phyloP scores from a whole-genome alignment of 257 asterid genomes.

The Capsicum pubescens region DNA sequence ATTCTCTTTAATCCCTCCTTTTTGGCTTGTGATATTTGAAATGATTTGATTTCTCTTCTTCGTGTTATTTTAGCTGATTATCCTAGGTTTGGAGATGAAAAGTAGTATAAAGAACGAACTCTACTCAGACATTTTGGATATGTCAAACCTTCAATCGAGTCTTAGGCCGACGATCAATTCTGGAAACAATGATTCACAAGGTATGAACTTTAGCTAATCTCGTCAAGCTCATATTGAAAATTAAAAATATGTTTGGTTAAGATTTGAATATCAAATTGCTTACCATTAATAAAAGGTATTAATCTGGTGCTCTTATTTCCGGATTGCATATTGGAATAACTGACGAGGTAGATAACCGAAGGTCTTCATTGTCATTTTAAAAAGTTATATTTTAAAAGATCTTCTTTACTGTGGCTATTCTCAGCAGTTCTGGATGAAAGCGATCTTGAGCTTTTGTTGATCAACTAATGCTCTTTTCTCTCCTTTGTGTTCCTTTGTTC shows the following conservation, averaged over 20 bases:
- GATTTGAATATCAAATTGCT: neutral
- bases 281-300: neutral
- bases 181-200: constrained; percentile 14
- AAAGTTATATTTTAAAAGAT: neutral
- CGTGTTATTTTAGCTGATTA: neutral
- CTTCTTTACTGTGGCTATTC: neutral
- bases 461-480: neutral
- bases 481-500: neutral
- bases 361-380: neutral
- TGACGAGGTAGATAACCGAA: neutral
- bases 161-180: neutral
- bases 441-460: neutral
- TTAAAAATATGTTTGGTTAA: too few species aligned
- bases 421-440: neutral
- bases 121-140: constrained; percentile 12
- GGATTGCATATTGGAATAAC: neutral
- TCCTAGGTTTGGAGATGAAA: constrained; percentile 17
- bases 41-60: neutral
- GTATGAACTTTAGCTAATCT: constrained; percentile 24
- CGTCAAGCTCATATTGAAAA: too few species aligned
- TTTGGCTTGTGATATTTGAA: constrained; percentile 26
- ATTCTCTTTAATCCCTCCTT: neutral
- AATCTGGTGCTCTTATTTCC: neutral
- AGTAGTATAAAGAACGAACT: constrained; percentile 22
- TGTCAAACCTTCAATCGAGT: constrained; percentile 27